phyloP scores from a whole-genome alignment of 106 monocot species.

The Narthecium ossifragum region DNA sequence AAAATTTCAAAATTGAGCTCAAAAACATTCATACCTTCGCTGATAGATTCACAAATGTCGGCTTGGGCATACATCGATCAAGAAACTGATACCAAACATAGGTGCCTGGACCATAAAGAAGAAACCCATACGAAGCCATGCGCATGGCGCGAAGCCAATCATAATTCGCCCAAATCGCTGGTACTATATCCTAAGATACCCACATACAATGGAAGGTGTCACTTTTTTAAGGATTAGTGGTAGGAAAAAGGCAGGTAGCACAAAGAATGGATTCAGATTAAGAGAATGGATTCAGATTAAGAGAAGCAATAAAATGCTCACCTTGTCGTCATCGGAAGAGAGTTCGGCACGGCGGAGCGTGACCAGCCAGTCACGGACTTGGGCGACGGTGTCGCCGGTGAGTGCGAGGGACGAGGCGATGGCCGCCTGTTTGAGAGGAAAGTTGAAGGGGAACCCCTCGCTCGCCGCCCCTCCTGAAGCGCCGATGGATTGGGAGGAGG shows the following conservation, averaged over 20 bases:
- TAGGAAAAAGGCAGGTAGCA: neutral
- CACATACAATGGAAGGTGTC: neutral
- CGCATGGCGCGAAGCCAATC: slow-evolving; percentile 83
- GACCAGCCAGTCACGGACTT: slow-evolving; percentile 37
- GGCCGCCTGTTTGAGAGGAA: slow-evolving; percentile 77
- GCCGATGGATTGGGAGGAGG: slow-evolving; percentile 30
- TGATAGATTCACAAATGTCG: slow-evolving; percentile 54
- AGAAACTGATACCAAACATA: slow-evolving; percentile 88
- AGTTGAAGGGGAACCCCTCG: slow-evolving; percentile 14
- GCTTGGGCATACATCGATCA: slow-evolving; percentile 67
- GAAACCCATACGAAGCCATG: slow-evolving; percentile 92
- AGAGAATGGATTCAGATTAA: neutral
- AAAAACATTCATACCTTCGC: slow-evolving; percentile 43
- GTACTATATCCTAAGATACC: neutral
- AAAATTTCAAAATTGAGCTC: neutral
- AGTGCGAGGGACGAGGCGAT: slow-evolving; percentile 69
- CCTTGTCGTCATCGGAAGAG: slow-evolving; percentile 39
- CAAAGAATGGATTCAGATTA: neutral
- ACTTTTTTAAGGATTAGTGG: neutral
- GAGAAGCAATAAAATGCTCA: too few species aligned
- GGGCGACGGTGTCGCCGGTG: slow-evolving; percentile 88
- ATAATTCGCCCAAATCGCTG: slow-evolving; percentile 38
- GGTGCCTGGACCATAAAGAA: slow-evolving; percentile 92
- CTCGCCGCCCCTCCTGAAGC: neutral
- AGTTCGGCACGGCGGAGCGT: neutral